Conservation (phyloP, 2,329 filamentous ascomycete species). For the Trichophyton equinum region DNA sequence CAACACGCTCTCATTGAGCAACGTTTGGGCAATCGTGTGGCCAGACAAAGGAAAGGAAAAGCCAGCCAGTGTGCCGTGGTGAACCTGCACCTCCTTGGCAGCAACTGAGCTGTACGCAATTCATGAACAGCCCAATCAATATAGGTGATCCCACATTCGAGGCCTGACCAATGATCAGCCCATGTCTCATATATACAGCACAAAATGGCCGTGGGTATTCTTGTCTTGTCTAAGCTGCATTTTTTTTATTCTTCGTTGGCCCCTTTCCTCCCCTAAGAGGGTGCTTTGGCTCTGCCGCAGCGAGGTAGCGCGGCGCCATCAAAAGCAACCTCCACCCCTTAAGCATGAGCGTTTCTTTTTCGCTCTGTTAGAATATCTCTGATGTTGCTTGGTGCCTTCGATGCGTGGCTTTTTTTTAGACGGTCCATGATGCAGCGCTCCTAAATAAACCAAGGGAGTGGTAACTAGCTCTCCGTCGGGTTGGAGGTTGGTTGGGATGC, state of each 20-base stretch:
- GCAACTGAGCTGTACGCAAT: neutral
- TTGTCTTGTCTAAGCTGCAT: neutral
- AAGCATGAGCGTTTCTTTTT: neutral
- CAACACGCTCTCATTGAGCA: neutral
- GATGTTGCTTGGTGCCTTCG: too few relatives aligned
- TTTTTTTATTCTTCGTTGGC: neutral
- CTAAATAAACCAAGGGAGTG: too few relatives aligned
- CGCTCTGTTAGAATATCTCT: neutral
- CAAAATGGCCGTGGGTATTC: neutral
- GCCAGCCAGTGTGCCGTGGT: neutral
- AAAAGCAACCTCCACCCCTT: neutral
- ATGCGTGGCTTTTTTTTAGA: too few relatives aligned
- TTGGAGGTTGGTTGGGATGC: neutral
- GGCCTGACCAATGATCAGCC: neutral
- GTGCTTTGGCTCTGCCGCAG: neutral
- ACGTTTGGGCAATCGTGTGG: neutral
- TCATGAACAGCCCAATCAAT: neutral
- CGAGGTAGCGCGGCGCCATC: neutral
- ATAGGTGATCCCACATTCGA: neutral
- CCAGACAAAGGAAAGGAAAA: neutral
- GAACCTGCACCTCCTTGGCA: neutral
- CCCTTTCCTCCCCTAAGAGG: neutral
- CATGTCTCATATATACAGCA: neutral
- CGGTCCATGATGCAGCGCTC: too few relatives aligned
- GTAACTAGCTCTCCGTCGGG: too few relatives aligned